Conservation (phyloP, 1,284 basidiomycete genomes). For the Cryptococcus neoformans region DNA sequence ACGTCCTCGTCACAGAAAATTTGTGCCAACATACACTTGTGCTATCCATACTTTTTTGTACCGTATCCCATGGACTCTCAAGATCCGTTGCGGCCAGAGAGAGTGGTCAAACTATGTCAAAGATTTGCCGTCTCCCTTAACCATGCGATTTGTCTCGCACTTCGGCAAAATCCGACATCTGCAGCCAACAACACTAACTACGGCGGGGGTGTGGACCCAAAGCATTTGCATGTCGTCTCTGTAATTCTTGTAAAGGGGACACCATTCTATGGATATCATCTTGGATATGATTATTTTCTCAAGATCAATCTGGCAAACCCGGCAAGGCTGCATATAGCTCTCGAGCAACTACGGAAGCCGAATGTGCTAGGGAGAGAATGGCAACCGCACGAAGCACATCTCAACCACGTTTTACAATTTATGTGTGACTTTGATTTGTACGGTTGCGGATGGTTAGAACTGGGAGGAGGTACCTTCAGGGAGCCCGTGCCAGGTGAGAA, state of each 20-base stretch:
- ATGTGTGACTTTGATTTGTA: slow-evolving; percentile 94
- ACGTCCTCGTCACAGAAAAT: slow-evolving; percentile 74
- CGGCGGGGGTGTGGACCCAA: slow-evolving; percentile 42
- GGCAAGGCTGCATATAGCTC: slow-evolving; percentile 61
- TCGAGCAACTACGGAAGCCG: slow-evolving; percentile 73
- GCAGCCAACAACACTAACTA: slow-evolving; percentile 19
- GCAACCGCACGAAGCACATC: slow-evolving; percentile 82
- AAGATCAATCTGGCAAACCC: slow-evolving; percentile 81
- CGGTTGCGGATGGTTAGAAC: slow-evolving; percentile 85
- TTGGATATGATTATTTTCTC: slow-evolving; percentile 81
- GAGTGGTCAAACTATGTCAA: slow-evolving; percentile 46
- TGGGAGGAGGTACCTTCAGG: slow-evolving; percentile 54
- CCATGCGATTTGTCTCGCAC: slow-evolving; percentile 45
- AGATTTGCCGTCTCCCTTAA: slow-evolving; percentile 46
- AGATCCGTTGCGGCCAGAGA: slow-evolving; percentile 45
- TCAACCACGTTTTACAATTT: slow-evolving; percentile 87
- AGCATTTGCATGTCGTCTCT: slow-evolving; percentile 54
- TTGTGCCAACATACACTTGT: slow-evolving; percentile 84
- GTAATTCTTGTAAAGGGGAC: slow-evolving; percentile 90
- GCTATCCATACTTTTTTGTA: slow-evolving; percentile 57
- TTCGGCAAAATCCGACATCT: slow-evolving; percentile 42
- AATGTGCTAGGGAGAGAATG: slow-evolving; percentile 74
- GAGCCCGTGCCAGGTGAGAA: slow-evolving; percentile 52
- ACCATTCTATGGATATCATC: slow-evolving; percentile 93
- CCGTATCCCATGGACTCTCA: slow-evolving; percentile 53